phyloP scores from a whole-genome alignment of 139 green algal genomes.

The Desmodesmus armatus region DNA sequence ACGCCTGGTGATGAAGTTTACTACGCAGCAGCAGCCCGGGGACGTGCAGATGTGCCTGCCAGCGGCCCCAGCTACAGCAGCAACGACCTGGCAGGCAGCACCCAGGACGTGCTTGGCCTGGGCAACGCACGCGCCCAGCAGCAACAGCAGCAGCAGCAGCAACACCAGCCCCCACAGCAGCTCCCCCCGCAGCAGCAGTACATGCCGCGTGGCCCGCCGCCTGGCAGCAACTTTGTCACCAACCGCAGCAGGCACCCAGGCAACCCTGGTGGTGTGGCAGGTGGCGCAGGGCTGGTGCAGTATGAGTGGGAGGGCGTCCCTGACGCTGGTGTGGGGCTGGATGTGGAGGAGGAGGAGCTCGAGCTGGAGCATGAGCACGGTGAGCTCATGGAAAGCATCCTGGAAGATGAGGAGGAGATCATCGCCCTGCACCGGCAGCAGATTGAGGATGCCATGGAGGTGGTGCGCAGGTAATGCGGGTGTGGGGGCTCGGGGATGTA shows the following conservation, averaged over 20 bases:
- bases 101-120: conserved; percentile 17
- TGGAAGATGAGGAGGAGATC: conserved; percentile 92
- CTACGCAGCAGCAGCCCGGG: conserved; percentile 50
- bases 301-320: too few species aligned
- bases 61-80: background rate
- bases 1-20: conserved; percentile 65
- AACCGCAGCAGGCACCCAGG: conserved; percentile 4
- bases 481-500: too few species aligned
- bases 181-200: conserved; percentile 17
- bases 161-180: background rate
- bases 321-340: background rate
- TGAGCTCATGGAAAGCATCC: conserved; percentile 83
- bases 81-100: conserved; percentile 1
- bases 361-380: conserved; percentile 45
- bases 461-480: conserved; percentile 76
- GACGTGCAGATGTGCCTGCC: background rate
- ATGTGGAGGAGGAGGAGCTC: conserved; percentile 41
- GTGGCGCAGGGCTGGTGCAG: background rate
- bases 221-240: background rate
- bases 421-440: conserved; percentile 87
- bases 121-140: background rate
- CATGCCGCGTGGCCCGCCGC: background rate
- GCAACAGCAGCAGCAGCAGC: conserved; percentile 25
- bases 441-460: conserved; percentile 92
- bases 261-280: background rate